These are phyloP conservation scores for Ceratocystis smalleyi DNA, from an alignment of 2,329 filamentous ascomycete genomes.

Conservation along the genomic window DNA sequence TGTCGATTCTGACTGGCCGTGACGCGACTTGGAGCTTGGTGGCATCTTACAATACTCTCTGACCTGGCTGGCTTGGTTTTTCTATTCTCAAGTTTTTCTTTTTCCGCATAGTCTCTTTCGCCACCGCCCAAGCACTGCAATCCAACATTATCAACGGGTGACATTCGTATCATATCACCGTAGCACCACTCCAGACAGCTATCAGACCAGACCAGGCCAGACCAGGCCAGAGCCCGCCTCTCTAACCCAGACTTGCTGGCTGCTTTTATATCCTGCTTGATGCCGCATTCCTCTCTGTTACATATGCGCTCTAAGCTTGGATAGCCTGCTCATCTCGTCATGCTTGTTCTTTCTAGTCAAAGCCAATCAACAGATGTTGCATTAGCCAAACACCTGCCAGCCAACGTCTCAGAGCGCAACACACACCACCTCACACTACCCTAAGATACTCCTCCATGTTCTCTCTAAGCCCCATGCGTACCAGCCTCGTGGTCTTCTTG, in stretches of 20 bases:
- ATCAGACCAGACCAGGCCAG: too few species aligned
- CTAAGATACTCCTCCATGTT: not conserved
- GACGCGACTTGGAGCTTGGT: not conserved
- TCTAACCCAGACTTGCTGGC: not conserved
- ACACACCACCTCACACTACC: not conserved
- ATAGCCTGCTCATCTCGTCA: not conserved
- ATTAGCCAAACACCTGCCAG: not conserved
- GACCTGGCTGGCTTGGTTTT: not conserved
- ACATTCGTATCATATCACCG: not conserved
- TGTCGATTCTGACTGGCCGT: not conserved
- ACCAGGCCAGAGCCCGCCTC: not conserved
- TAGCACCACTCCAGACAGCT: not conserved
- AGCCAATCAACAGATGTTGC: not conserved
- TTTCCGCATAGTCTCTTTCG: not conserved
- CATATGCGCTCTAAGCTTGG: not conserved
- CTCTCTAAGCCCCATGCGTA: slow-evolving; percentile 39
- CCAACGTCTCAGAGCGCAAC: not conserved
- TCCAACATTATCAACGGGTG: not conserved
- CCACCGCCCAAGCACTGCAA: not conserved
- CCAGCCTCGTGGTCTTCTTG: slow-evolving; percentile 45
- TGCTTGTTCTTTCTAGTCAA: not conserved
- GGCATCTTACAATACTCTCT: not conserved
- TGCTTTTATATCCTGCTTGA: not conserved
- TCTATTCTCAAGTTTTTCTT: too few species aligned
- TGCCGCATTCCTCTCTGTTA: not conserved